phyloP scores from a whole-genome alignment of 106 monocot genomes.

The Dendrobium officinale region DNA sequence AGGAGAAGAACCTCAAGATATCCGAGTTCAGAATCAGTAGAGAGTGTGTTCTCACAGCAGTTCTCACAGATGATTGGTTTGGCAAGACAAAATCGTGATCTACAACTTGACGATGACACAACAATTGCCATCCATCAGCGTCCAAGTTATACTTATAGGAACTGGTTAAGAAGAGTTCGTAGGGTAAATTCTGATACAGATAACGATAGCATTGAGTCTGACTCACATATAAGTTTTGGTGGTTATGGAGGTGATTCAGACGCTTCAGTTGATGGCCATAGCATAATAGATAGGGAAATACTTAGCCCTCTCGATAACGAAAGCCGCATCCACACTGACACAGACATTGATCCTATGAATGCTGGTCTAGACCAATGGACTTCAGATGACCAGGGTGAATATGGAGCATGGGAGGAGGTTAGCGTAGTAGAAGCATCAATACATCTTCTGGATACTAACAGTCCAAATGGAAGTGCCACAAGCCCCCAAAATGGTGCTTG shows the following conservation, averaged over 20 bases:
- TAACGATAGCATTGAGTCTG: slow-evolving; percentile 52
- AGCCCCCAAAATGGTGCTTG: slow-evolving; percentile 7
- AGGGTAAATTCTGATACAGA: slow-evolving; percentile 56
- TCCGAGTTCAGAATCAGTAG: slow-evolving; percentile 50
- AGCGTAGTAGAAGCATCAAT: slow-evolving; percentile 19
- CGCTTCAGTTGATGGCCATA: slow-evolving; percentile 48
- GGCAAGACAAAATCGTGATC: slow-evolving; percentile 51
- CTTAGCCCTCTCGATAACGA: slow-evolving; percentile 36
- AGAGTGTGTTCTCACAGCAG: slow-evolving; percentile 56
- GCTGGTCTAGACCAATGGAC: slow-evolving; percentile 65
- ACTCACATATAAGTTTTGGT: slow-evolving; percentile 28
- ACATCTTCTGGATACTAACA: slow-evolving; percentile 4
- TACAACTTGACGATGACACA: slow-evolving; percentile 19
- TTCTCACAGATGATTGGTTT: slow-evolving; percentile 65
- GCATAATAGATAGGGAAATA: slow-evolving; percentile 28
- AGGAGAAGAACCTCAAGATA: slow-evolving; percentile 18
- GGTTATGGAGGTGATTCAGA: slow-evolving; percentile 69
- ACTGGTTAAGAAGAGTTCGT: slow-evolving; percentile 26
- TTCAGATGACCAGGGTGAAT: slow-evolving; percentile 46
- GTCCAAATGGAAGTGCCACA: slow-evolving; percentile 20
- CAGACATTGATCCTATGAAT: slow-evolving; percentile 87
- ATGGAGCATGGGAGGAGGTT: slow-evolving; percentile 50
- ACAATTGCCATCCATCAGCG: slow-evolving; percentile 1
- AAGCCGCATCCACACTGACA: slow-evolving; percentile 33
- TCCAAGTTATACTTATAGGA: slow-evolving; percentile 17